These are phyloP conservation scores for Musa beccarii DNA, from an alignment of 176 grass and related monocot genomes.

Conservation along the genomic window DNA sequence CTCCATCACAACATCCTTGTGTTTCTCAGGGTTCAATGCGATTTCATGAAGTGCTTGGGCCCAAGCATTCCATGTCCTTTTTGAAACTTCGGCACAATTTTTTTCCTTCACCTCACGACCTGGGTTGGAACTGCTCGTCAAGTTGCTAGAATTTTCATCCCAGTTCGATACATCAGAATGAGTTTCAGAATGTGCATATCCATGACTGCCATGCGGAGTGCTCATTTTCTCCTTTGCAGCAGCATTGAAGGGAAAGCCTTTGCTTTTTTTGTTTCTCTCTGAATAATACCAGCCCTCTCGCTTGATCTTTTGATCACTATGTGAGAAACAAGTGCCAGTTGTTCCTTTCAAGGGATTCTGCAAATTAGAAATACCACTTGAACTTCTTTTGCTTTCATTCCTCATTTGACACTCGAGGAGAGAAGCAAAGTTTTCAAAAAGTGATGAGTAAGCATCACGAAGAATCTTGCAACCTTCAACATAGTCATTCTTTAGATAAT, in stretches of 20 bases:
- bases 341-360: slow-evolving; percentile 1
- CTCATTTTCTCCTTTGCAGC: slow-evolving; percentile 22
- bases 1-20: slow-evolving; percentile 54
- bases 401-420: slow-evolving; percentile 19
- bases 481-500: slow-evolving; percentile 85
- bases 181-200: neutral
- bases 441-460: slow-evolving; percentile 56
- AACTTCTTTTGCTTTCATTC: slow-evolving; percentile 15
- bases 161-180: neutral
- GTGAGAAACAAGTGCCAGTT: neutral
- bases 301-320: slow-evolving; percentile 42
- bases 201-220: neutral
- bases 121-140: too few relatives aligned
- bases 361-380: slow-evolving; percentile 13
- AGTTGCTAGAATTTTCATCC: slow-evolving; percentile 14
- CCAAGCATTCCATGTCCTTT: slow-evolving; percentile 71
- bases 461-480: slow-evolving; percentile 69
- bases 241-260: slow-evolving; percentile 21
- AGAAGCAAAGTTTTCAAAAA: slow-evolving; percentile 67
- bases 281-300: slow-evolving; percentile 21
- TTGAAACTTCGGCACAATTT: slow-evolving; percentile 15
- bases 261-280: slow-evolving; percentile 59
- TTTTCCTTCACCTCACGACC: slow-evolving; percentile 5
- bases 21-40: slow-evolving; percentile 54
- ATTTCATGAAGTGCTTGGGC: slow-evolving; percentile 58